Percentiles rank a stretch among this genome's conserved stretches.
Evolutionary conservation across 192 early-diverging fungal genomes (phyloP).

Genomic region (Spinellus fusiger): DNA sequence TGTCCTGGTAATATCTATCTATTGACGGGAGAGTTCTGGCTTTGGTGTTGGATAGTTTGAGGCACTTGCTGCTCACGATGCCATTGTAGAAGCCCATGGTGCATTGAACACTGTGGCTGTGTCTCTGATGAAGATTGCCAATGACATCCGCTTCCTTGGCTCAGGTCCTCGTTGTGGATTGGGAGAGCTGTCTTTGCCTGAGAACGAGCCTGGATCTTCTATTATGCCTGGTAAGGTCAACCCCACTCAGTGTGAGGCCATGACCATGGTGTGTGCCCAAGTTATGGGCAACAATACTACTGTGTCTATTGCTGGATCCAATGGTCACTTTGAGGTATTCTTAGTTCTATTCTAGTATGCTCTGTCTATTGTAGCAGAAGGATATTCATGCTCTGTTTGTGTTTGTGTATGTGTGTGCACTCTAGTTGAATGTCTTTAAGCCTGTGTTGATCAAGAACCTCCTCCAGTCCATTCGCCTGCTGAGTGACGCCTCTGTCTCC

Average conservation of each 20-base stretch:
- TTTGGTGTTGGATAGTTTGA: slow-evolving; percentile 63
- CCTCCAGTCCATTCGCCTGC: slow-evolving; percentile 85
- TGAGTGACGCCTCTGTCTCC: slow-evolving; percentile 80
- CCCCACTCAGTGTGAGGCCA: slow-evolving; percentile 98
- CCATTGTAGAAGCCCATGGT: slow-evolving; percentile 93
- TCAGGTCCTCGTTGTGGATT: slow-evolving; percentile 98
- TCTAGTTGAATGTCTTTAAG: slow-evolving; percentile 97
- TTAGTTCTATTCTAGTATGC: no score
- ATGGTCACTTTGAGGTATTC: slow-evolving; percentile 97
- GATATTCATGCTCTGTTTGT: neutral
- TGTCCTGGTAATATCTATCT: neutral
- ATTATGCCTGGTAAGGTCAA: slow-evolving; percentile 99
- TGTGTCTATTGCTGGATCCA: slow-evolving; percentile 85
- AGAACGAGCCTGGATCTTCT: slow-evolving; percentile 98
- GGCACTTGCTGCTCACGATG: slow-evolving; percentile 97
- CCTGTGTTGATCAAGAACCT: slow-evolving; percentile 98
- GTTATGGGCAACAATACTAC: slow-evolving; percentile 98
- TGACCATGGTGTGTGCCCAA: slow-evolving; percentile 98
- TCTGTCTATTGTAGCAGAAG: neutral
- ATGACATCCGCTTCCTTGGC: slow-evolving; percentile 94
- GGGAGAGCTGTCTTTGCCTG: slow-evolving; percentile 92
- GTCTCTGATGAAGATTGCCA: slow-evolving; percentile 98
- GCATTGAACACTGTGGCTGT: slow-evolving; percentile 92
- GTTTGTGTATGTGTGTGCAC: neutral
- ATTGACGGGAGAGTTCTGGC: neutral